phyloP scores from a whole-genome alignment of 2,329 filamentous ascomycete species.

The Aspergillus hortae region DNA sequence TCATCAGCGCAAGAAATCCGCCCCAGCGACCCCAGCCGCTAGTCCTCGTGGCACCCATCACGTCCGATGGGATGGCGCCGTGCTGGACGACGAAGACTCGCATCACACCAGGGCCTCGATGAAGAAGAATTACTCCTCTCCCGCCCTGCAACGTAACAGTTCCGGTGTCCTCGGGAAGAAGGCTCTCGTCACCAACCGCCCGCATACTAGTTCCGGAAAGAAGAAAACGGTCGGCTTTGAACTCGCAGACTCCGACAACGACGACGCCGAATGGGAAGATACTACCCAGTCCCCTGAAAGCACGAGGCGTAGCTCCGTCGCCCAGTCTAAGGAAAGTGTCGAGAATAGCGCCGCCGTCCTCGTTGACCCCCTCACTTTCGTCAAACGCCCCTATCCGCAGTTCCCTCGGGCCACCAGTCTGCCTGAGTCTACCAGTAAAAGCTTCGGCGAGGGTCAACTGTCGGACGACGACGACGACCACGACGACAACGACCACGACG shows the following conservation, averaged over 20 bases:
- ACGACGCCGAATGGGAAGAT: constrained; percentile 48
- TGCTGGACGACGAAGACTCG: constrained; percentile 18
- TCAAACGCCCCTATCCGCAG: constrained; percentile 39
- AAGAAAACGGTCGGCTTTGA: constrained; percentile 48
- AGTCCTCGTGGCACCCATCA: constrained; percentile 38
- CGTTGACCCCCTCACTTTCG: constrained; percentile 39
- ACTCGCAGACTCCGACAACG: constrained; percentile 41
- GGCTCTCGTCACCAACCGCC: constrained; percentile 31
- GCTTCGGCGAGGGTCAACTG: constrained; percentile 24
- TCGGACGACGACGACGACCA: constrained; percentile 20
- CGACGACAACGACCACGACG: constrained; percentile 15
- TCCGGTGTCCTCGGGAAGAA: constrained; percentile 39
- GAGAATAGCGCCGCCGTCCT: constrained; percentile 33
- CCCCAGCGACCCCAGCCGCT: constrained; percentile 40
- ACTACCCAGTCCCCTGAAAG: constrained; percentile 47
- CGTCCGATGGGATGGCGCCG: constrained; percentile 42
- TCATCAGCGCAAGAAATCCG: constrained; percentile 47
- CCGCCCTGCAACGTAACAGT: constrained; percentile 37
- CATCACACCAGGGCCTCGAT: constrained; percentile 35
- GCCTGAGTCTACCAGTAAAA: constrained; percentile 34
- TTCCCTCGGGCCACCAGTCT: constrained; percentile 37
- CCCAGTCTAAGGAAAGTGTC: constrained; percentile 30
- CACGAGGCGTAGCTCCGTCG: constrained; percentile 44
- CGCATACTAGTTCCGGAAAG: constrained; percentile 33
- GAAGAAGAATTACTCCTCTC: constrained; percentile 46